phyloP scores from a whole-genome alignment of 1,284 basidiomycete species.

The Trichosporon faecale region DNA sequence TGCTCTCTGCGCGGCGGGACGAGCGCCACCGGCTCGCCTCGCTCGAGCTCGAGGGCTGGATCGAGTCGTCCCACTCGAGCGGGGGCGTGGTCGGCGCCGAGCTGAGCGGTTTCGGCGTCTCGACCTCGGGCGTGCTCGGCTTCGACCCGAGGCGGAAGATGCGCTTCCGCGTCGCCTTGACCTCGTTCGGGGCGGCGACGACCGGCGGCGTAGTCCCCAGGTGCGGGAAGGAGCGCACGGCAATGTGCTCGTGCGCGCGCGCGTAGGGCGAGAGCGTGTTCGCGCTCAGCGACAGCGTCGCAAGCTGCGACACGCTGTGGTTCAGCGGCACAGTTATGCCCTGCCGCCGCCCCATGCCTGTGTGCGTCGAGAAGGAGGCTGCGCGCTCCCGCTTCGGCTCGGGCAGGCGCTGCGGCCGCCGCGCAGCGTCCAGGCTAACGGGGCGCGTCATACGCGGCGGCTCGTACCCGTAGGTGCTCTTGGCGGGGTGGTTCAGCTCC shows the following conservation, averaged over 20 bases:
- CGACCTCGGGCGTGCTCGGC: neutral
- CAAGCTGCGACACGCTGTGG: slow-evolving; percentile 74
- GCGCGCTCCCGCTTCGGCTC: slow-evolving; percentile 2
- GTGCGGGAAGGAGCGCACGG: slow-evolving; percentile 77
- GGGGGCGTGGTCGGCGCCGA: slow-evolving; percentile 20
- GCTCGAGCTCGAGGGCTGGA: slow-evolving; percentile 16
- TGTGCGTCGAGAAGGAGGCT: neutral
- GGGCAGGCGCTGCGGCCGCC: neutral
- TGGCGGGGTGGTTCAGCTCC: neutral
- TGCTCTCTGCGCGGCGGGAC: slow-evolving; percentile 3
- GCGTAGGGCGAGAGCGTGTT: slow-evolving; percentile 90
- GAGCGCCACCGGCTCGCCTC: slow-evolving; percentile 17
- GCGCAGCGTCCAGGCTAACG: neutral
- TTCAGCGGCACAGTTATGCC: slow-evolving; percentile 69
- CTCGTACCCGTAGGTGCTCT: neutral
- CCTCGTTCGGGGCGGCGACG: slow-evolving; percentile 41
- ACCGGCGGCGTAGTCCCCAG: slow-evolving; percentile 26
- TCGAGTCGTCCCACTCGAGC: slow-evolving; percentile 22
- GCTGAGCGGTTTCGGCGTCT: slow-evolving; percentile 4
- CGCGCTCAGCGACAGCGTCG: slow-evolving; percentile 77
- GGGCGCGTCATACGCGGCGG: neutral
- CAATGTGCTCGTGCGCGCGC: slow-evolving; percentile 79
- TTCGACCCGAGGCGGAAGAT: slow-evolving; percentile 62
- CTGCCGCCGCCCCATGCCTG: neutral
- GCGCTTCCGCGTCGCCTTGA: slow-evolving; percentile 74